Base-by-base conservation (phyloP, 2,329 filamentous ascomycete genomes). In the Aspergillus arachidicola region DNA sequence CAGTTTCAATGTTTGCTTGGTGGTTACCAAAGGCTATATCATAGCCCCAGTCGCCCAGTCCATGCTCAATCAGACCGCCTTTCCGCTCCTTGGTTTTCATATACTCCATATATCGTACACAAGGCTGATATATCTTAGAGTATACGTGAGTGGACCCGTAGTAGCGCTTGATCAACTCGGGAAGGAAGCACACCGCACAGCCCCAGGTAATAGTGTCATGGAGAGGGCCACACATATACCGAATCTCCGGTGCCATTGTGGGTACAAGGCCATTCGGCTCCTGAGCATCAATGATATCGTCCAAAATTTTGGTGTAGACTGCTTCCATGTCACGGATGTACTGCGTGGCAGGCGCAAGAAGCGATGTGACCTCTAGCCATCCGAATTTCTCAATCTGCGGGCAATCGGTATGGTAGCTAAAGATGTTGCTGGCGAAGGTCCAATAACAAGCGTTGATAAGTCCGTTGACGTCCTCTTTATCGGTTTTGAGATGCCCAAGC, bases 171-270 rank as follows among this genome's bases (percentile, higher is more conserved):
- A 71, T 54, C 6, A 71, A 64, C 36, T 72, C 69, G 1, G 70
- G 70, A 3, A 72, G 56, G 14, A 72, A 64, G 46, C 68, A 69
- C 7, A 72, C 28, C 7, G 70, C 70, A 36, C 69, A 71, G 5
- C 70, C 70, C 70, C 70, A 72, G 23, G 68, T 72, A 16, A 72
- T 72, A 0, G 80, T 83, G 59, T 83, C 80, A 60, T 83, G 80
- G 4, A 83, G 71, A 1, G 81, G 81, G 0, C 81, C 81, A 61
- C 81, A 82, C 81, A 83, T 83, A 59, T 83, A 83, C 16, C 81
- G 69, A 28, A 82, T 79, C 62, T 82, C 76, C 0, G 81, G 81
- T 0, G 81, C 81, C 80, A 83, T 82, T 0, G 79, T 83, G 1
- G 81, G 81, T 6, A 81, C 78, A 2, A 83, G 72, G 1, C 82